Evolutionary conservation across 192 early-diverging fungal species (phyloP), one percentile per base, ranked within the genome.

Genomic region (Backusella westeae): DNA sequence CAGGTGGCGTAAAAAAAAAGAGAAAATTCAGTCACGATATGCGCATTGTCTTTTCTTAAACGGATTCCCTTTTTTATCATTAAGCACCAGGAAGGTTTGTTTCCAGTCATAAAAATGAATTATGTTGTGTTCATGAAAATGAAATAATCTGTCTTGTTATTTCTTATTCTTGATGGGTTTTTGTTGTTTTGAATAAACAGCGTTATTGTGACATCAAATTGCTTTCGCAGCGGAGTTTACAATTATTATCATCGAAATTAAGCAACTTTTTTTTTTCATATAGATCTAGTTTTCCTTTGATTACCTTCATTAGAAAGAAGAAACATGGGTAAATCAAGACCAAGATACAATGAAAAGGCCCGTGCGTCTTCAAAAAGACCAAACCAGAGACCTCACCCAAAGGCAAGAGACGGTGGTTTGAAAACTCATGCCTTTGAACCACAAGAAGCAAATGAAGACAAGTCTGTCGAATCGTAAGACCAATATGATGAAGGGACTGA

Each of bases 281-380:
- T 35, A 67, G 34, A 36, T 67, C 66, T 36, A 2, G 10, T 19
- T 21, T 8, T 21, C 36, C n/a, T 26, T 41, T 38, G 36, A 32
- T 38, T 41, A 42, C 1, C 63, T 44, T 14, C 42, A 44, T 44
- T 44, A 44, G 12, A 44, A 14, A 6, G 19, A 19, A 32, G 23
- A 46, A 6, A 36, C 41, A 89, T 89, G 88, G 88, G 88, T 67
- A 82, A 84, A 83, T 75, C 81, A 26, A 75, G 86, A 66, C 83
- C 88, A 74, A 82, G 88, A 36, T 89, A 84, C 53, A 89, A 89
- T 69, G 85, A 87, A 73, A 85, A 88, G 67, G 88, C 88, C 15
- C 77, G 88, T 59, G 76, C 84, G 8, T 89, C 88, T 29, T 83
- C 85, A 26, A 79, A 78, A 39, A 77, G 77, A 34, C 29, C 80